A percentile compares a stretch with the other conserved stretches of the same genome.
Conservation (phyloP, 176 grass and related monocot genomes). For the Urochloa ruziziensis region DNA sequence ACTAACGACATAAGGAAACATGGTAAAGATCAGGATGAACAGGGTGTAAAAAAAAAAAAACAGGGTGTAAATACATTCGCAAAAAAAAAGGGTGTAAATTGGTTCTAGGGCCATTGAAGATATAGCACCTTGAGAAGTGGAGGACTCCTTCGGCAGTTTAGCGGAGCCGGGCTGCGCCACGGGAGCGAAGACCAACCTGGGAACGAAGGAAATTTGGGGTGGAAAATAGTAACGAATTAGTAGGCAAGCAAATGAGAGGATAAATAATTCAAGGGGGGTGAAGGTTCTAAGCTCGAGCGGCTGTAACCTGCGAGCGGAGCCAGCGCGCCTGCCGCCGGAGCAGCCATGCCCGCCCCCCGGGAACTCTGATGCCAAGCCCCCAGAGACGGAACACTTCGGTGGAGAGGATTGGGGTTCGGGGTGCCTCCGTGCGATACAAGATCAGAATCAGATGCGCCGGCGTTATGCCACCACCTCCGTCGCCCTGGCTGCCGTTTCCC, state of each 20-base stretch:
- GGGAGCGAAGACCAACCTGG: constrained; percentile 8
- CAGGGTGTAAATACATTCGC: too few relatives aligned
- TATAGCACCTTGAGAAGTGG: constrained; percentile 15
- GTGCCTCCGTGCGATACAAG: not conserved
- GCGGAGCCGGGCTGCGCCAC: not conserved
- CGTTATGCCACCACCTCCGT: not conserved
- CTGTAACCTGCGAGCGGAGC: not conserved
- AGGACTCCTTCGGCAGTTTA: not conserved
- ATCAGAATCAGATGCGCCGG: not conserved
- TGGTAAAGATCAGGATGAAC: not conserved
- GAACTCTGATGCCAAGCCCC: not conserved
- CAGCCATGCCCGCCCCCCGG: constrained; percentile 1
- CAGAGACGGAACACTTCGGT: not conserved
- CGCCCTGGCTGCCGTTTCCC: not conserved
- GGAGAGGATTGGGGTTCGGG: not conserved
- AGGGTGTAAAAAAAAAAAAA: not conserved
- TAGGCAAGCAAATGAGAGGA: not conserved
- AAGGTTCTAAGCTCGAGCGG: not conserved
- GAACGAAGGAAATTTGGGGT: not conserved
- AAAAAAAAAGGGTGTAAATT: too few relatives aligned
- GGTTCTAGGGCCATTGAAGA: not conserved
- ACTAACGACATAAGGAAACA: not conserved
- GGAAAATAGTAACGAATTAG: not conserved
- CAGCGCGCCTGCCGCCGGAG: constrained; percentile 7
- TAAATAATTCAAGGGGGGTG: not conserved